Conservation (phyloP, 768 basidiomycete species). For the Kondoa malvinella region DNA sequence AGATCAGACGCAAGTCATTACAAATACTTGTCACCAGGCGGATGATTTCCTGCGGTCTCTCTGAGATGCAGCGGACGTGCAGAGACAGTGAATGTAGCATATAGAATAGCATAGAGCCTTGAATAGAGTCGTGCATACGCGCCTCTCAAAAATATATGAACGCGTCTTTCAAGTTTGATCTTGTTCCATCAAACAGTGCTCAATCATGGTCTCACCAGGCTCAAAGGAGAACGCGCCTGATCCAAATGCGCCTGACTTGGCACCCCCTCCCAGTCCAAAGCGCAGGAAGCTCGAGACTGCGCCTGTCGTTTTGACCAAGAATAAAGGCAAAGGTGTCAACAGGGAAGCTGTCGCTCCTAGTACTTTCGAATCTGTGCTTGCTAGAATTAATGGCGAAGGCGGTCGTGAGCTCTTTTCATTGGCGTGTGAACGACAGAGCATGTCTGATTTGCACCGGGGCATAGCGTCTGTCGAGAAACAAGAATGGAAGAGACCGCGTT, state of each 20-base stretch:
- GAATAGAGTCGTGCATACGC: neutral
- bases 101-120: neutral
- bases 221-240: neutral
- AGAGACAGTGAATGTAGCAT: neutral
- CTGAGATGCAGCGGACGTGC: neutral
- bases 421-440: neutral
- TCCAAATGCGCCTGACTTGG: no score
- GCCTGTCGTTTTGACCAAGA: neutral
- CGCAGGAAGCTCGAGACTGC: neutral
- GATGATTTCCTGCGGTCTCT: neutral
- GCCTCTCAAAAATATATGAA: neutral
- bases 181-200: neutral
- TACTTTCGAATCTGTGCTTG: slow-evolving; percentile 19
- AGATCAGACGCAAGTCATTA: neutral
- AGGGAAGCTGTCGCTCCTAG: slow-evolving; percentile 4
- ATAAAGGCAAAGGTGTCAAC: slow-evolving; percentile 4
- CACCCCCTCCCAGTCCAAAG: neutral
- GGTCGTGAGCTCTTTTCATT: slow-evolving; percentile 1
- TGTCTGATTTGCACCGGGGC: neutral
- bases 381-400: slow-evolving; percentile 18
- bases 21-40: neutral
- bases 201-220: neutral
- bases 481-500: slow-evolving; percentile 15
- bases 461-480: slow-evolving; percentile 12
- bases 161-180: neutral